Percentiles rank a stretch among this genome's conserved stretches.
Conservation (phyloP, 2,329 filamentous ascomycete species). For the Nannizziopsis arthrosporioides region DNA sequence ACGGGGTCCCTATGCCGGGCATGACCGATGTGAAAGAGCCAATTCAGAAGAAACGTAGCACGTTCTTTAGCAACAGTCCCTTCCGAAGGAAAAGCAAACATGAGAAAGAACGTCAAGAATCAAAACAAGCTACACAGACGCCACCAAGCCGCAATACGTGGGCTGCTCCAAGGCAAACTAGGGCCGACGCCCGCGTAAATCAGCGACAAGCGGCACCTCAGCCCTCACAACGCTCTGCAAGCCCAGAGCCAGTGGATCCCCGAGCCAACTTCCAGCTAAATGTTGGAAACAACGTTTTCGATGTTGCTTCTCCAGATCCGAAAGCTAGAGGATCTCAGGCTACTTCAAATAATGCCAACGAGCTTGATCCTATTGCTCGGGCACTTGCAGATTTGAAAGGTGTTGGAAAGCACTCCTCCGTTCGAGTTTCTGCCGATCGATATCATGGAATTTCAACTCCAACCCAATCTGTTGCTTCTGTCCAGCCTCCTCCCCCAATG, state of each 20-base stretch:
- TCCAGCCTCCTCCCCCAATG: constrained; percentile 15
- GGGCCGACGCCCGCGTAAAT: constrained; percentile 25
- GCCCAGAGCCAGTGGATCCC: constrained; percentile 75
- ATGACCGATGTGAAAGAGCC: constrained; percentile 49
- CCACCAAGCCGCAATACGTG: constrained; percentile 43
- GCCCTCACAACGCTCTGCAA: constrained; percentile 35
- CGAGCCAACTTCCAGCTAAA: constrained; percentile 88
- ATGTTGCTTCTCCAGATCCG: constrained; percentile 66
- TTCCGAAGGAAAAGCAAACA: constrained; percentile 85
- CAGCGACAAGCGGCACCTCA: constrained; percentile 19
- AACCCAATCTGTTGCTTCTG: constrained; percentile 38
- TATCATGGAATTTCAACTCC: constrained; percentile 91
- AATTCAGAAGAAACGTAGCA: constrained; percentile 59
- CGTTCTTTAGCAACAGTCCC: constrained; percentile 87
- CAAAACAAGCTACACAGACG: constrained; percentile 26
- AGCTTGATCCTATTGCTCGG: constrained; percentile 77
- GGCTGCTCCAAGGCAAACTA: constrained; percentile 34
- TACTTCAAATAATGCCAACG: constrained; percentile 42
- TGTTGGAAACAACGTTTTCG: constrained; percentile 89
- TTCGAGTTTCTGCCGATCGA: constrained; percentile 84
- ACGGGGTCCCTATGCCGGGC: constrained; percentile 30
- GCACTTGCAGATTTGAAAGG: constrained; percentile 88
- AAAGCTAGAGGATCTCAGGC: constrained; percentile 33
- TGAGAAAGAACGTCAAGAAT: constrained; percentile 47
- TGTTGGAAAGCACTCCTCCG: constrained; percentile 65